These are phyloP conservation scores for Pholiota adiposa DNA, from an alignment of 1,284 basidiomycete genomes.

Conservation along the genomic window DNA sequence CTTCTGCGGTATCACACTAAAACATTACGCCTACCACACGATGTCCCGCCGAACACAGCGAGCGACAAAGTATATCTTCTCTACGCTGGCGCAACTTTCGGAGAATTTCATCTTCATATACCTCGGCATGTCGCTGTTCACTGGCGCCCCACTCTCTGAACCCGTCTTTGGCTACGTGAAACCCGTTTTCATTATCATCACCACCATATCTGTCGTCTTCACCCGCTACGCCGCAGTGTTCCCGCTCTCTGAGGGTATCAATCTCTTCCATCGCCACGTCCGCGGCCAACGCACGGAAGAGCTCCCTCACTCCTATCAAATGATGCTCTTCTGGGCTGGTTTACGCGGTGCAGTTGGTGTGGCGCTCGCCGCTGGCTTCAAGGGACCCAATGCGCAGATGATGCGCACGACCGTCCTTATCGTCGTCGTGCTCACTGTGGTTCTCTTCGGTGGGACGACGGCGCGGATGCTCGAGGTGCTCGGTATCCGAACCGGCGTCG, in stretches of 20 bases:
- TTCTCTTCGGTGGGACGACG: conserved; percentile 96
- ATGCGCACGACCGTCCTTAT: conserved; percentile 94
- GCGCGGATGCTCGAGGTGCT: conserved; percentile 96
- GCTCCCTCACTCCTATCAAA: conserved; percentile 93
- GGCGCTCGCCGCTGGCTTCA: conserved; percentile 94
- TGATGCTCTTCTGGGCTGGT: conserved; percentile 99
- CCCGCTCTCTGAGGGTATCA: conserved; percentile 95
- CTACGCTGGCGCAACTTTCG: conserved; percentile 89
- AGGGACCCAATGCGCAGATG: conserved; percentile 85
- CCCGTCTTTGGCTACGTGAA: conserved; percentile 89
- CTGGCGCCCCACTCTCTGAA: conserved; percentile 71
- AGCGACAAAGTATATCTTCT: conserved; percentile 96
- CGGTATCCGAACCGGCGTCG: conserved; percentile 95
- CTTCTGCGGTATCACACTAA: conserved; percentile 98
- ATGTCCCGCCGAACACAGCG: conserved; percentile 96
- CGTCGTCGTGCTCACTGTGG: conserved; percentile 93
- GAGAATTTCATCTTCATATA: conserved; percentile 99
- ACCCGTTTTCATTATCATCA: conserved; percentile 92
- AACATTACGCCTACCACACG: conserved; percentile 99
- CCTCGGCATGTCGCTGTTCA: conserved; percentile 95
- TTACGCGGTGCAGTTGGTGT: conserved; percentile 96
- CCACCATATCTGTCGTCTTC: conserved; percentile 89
- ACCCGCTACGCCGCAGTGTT: conserved; percentile 97
- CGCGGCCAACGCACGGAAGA: conserved; percentile 87
- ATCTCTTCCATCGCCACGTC: conserved; percentile 84